Base-by-base conservation (phyloP, 495 filamentous ascomycete genomes). In the Bacidia gigantensis region DNA sequence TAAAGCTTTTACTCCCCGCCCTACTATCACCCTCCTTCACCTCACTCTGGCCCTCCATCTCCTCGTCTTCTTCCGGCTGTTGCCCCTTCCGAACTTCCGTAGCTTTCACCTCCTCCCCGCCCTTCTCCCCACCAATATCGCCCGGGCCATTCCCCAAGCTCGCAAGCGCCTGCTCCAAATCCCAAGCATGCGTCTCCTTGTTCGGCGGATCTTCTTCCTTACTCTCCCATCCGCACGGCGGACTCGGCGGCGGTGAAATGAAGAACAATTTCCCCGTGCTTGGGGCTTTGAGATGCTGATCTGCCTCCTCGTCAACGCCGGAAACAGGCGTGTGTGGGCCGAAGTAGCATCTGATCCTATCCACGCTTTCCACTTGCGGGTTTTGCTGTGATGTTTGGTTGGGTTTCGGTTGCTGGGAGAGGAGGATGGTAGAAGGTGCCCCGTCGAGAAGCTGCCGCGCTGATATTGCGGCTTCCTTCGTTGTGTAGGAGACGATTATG, bases 211-310 rank as follows among this genome's bases (percentile, higher is more conserved):
- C 89, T 69, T 98, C 92, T 45, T 86, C 71, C 60, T 79, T 79
- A 71, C 89, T 77, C 67, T 90, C 84, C 92, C 92, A 98, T 35
- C 89, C 92, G 62, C 87, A 84, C 2, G 92, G 92, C 46, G 92
- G 92, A 53, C 74, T 81, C 1, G 92, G 93, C 10, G 92, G 92
- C 29, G 92, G 92, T 52, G 80, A 86, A 70, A 98, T 96, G 71
- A 98, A 97, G 76, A 96, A 95, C 32, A 95, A 76, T 70, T 95
- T 96, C 58, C 86, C 80, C 41, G 81, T 71, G 56, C 94, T 86
- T 12, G 92, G 92, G 1, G 88, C 81, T 35, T 83, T 74, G 3
- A 98, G 77, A 54, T 90, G 84, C 52, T 73, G 73, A 39, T 72
- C 64, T 51, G 78, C 78, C 55, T 81, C 73, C 54, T 81, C 73